Base-by-base conservation (phyloP, 1,284 basidiomycete species). In the Tilletia setariae region DNA sequence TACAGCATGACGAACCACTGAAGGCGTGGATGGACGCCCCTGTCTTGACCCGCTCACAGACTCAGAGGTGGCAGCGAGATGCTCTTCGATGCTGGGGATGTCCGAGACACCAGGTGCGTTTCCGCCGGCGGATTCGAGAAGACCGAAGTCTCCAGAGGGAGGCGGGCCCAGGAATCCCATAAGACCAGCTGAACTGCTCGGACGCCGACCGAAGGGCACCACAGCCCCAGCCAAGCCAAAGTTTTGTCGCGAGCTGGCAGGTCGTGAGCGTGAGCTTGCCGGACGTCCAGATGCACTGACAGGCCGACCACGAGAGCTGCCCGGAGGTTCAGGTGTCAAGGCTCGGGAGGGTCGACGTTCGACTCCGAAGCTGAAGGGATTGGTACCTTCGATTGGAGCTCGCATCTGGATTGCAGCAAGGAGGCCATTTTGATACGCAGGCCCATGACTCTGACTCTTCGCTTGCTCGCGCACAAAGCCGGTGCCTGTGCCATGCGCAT, bases 361-460 rank as follows among this genome's bases (percentile, higher is more conserved):
- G 71, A 70, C 11, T 35, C 56, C 56, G 21, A 67, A 21, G 42
- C 25, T 9, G 43, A 46, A 8, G 15, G 53, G 62, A 30, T 71
- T 69, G 49, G 71, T 72, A 13, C 72, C 68, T 63, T 74, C 64
- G 0, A 71, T 72, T 0, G 72, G 73, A 4, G 72, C 75, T 9
- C 76, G 71, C 74, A 77, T 76, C 62, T 76, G 76, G 19, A 77
- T 65, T 59, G 76, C 73, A 3, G 75, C 75, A 0, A 75, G 74
- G 15, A 79, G 63, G 8, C 74, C 77, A 25, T 72, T 74, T 43
- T 76, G 73, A 65, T 64, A 79, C 25, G 56, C 56, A 35, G 56
- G 19, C 7, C 56, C 72, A 71, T 9, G 76, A 72, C 40, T 70
- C 59, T 30, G 70, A 67, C 67, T 68, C 21, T 19, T 68, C 67